phyloP scores from a whole-genome alignment of 2,329 filamentous ascomycete genomes.

The Xylaria hypoxylon region DNA sequence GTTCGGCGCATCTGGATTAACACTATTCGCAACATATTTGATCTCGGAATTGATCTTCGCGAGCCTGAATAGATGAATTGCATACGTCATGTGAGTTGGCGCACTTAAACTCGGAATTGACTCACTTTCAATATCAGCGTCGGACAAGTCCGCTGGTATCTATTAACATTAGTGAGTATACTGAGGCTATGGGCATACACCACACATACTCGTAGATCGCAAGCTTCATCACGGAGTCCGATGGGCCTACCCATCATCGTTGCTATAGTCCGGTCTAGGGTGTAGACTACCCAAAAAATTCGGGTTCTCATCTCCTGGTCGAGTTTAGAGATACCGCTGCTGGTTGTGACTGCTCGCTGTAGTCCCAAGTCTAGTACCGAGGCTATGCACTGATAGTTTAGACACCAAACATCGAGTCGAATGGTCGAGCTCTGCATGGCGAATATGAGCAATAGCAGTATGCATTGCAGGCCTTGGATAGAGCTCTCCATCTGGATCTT shows the following conservation, averaged over 20 bases:
- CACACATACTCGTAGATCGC: conserved; percentile 59
- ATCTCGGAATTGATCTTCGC: conserved; percentile 66
- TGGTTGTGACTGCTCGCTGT: conserved; percentile 60
- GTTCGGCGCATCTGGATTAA: conserved; percentile 58
- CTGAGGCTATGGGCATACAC: neutral
- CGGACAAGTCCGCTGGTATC: conserved; percentile 41
- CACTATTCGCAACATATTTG: conserved; percentile 67
- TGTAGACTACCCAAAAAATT: conserved; percentile 67
- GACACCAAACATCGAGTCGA: conserved; percentile 63
- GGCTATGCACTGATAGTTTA: conserved; percentile 67
- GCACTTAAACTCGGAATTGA: neutral
- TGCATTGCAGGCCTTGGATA: conserved; percentile 61
- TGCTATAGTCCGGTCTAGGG: conserved; percentile 62
- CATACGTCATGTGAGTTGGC: conserved; percentile 53
- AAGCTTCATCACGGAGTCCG: conserved; percentile 65
- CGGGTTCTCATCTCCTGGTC: conserved; percentile 66
- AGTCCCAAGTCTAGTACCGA: conserved; percentile 63
- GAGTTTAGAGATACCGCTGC: conserved; percentile 57
- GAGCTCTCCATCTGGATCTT: conserved; percentile 61
- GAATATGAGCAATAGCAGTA: conserved; percentile 61
- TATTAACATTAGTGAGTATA: conserved; percentile 20
- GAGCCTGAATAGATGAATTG: conserved; percentile 62
- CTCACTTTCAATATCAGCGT: conserved; percentile 28
- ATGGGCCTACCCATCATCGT: conserved; percentile 69
- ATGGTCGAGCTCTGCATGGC: conserved; percentile 63